Percentiles rank a stretch among this genome's conserved stretches.
Evolutionary conservation across 2,329 filamentous ascomycete genomes (phyloP).

Genomic region (Bipolaris cookei): DNA sequence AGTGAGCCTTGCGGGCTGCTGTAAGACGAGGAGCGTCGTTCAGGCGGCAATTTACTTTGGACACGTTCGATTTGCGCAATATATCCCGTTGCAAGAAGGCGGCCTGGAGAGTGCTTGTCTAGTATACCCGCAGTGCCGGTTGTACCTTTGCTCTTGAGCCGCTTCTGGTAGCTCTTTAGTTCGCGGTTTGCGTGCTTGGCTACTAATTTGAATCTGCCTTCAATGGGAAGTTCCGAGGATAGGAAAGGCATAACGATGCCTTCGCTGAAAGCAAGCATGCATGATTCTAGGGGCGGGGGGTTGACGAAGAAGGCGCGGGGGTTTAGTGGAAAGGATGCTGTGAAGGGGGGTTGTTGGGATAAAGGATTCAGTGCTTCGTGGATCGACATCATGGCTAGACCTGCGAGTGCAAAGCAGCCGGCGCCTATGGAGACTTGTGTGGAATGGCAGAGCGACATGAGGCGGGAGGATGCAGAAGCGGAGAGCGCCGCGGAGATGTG

Average conservation of each 20-base stretch:
- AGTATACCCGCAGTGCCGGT: constrained; percentile 31
- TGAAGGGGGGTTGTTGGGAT: constrained; percentile 46
- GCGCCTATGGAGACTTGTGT: constrained; percentile 52
- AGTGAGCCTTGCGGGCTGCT: constrained; percentile 50
- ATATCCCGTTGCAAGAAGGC: constrained; percentile 55
- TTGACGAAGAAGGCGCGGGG: constrained; percentile 53
- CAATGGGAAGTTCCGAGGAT: constrained; percentile 42
- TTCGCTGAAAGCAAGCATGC: constrained; percentile 57
- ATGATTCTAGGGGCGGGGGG: constrained; percentile 49
- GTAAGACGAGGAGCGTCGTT: constrained; percentile 24
- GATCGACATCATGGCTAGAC: constrained; percentile 56
- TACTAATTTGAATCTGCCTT: constrained; percentile 49
- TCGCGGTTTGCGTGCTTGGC: constrained; percentile 53
- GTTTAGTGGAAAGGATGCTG: constrained; percentile 56
- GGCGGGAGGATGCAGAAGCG: constrained; percentile 37
- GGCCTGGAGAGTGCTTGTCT: constrained; percentile 46
- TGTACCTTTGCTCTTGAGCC: constrained; percentile 29
- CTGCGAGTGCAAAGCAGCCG: constrained; percentile 55
- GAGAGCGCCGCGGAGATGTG: constrained; percentile 44
- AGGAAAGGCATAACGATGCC: constrained; percentile 55
- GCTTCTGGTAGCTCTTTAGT: constrained; percentile 55
- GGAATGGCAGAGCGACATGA: constrained; percentile 50
- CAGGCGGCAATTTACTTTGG: constrained; percentile 42
- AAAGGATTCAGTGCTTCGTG: constrained; percentile 44
- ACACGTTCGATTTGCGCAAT: constrained; percentile 50